These are phyloP conservation scores for Secale cereale DNA, from an alignment of 176 grass and related monocot genomes.

Conservation along the genomic window DNA sequence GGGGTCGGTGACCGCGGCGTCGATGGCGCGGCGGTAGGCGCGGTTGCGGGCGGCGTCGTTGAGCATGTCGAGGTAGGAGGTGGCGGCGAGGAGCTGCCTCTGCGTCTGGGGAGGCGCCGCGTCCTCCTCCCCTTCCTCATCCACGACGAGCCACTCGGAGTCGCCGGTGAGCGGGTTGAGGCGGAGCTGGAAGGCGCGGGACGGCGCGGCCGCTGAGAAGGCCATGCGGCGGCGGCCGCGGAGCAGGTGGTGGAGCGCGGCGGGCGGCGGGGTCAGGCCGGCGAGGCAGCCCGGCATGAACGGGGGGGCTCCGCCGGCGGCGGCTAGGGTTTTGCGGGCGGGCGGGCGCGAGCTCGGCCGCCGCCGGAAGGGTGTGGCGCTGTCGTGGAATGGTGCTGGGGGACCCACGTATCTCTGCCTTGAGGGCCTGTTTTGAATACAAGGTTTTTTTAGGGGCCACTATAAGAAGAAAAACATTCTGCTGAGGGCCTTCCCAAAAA, in stretches of 20 bases:
- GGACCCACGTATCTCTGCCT: neutral
- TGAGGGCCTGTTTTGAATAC: neutral
- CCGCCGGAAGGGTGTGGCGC: neutral
- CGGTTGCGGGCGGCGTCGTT: slow-evolving; percentile 72
- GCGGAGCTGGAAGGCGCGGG: slow-evolving; percentile 79
- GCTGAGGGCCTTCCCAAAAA: neutral
- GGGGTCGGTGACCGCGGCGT: slow-evolving; percentile 52
- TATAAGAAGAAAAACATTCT: neutral
- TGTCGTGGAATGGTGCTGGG: neutral
- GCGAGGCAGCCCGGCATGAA: slow-evolving; percentile 36
- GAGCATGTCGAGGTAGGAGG: slow-evolving; percentile 96
- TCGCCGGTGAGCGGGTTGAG: slow-evolving; percentile 88
- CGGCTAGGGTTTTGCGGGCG: slow-evolving; percentile 10
- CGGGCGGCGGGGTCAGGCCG: neutral
- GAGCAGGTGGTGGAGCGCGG: slow-evolving; percentile 10
- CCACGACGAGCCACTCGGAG: slow-evolving; percentile 89
- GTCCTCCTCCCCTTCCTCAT: slow-evolving; percentile 37
- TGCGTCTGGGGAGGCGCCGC: slow-evolving; percentile 4
- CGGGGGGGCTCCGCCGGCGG: neutral
- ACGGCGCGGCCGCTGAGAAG: neutral
- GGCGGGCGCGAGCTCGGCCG: too few species aligned
- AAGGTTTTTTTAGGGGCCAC: neutral
- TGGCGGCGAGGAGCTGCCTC: slow-evolving; percentile 53
- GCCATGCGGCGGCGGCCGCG: slow-evolving; percentile 25
- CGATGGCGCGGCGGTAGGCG: slow-evolving; percentile 71